Percentiles rank a stretch among this genome's conserved stretches.
phyloP scores from a whole-genome alignment of 2,329 filamentous ascomycete genomes.

The Cadophora sp. region DNA sequence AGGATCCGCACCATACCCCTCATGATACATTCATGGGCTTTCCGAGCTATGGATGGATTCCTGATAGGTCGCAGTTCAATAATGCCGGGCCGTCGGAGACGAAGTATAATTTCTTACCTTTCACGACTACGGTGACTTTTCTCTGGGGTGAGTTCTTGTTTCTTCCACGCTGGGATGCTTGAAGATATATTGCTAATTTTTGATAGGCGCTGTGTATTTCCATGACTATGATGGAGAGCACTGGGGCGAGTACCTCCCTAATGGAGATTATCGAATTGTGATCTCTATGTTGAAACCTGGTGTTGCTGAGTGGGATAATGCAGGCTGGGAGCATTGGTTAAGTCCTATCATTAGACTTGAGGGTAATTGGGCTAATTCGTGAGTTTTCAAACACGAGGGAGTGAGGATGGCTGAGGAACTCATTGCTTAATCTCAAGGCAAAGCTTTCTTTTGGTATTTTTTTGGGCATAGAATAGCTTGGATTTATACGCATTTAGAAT shows the following conservation, averaged over 20 bases:
- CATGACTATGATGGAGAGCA: conserved; percentile 1
- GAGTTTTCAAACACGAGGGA: not conserved
- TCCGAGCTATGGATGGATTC: conserved; percentile 1
- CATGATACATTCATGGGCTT: not conserved
- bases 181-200: not conserved
- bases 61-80: conserved; percentile 4
- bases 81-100: conserved; percentile 7
- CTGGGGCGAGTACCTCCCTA: conserved; percentile 4
- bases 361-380: not conserved
- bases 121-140: not conserved
- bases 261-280: conserved; percentile 1
- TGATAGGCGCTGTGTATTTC: not conserved
- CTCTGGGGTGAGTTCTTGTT: not conserved
- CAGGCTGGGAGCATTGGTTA: not conserved
- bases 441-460: too few species aligned
- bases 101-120: conserved; percentile 5
- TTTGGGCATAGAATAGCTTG: too few species aligned
- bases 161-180: not conserved
- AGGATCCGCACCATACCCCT: not conserved
- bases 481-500: too few species aligned
- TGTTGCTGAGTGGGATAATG: conserved; percentile 1
- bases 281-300: conserved; percentile 2
- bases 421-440: too few species aligned
- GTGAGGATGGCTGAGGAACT: not conserved
- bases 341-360: conserved; percentile 10